Evolutionary conservation across 768 basidiomycete species (phyloP), one percentile per base, ranked within the genome.

Genomic region (Tulasnella sp.): DNA sequence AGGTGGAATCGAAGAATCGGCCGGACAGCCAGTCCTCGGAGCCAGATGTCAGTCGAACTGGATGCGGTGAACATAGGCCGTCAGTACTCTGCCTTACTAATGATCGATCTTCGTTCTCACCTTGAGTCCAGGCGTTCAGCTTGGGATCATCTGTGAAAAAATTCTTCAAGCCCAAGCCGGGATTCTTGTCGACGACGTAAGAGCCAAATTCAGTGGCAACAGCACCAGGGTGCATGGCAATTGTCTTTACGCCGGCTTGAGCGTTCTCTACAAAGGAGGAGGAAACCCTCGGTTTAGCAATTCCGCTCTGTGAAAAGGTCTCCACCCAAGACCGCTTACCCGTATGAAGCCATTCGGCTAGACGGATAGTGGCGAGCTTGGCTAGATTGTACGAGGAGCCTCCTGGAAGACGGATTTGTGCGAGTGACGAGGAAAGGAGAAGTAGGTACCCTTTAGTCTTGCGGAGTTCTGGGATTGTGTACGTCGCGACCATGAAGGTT

Each of bases 1-100:
- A 71, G 5, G 52, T 70, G 29, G 62, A 35, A 65, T 69, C 52
- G 32, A 70, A 39, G 41, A 62, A 74, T 9, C 73, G 73, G 41
- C 73, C 73, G 14, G 69, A 71, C 35, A 74, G 40, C 62, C 69
- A 74, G 52, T 74, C 73, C 3, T 74, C 68, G 16, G 62, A 64
- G 37, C 71, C 71, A 19, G 62, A 72, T 11, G 71, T 72, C 19
- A 72, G 40, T 14, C 71, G 73, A 19, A 70, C 62, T 44, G 26
- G 14, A 35, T 42, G 63, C 3, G 34, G 2, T 26, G 17, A 14
- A 1, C 16, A 32, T 11, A 37, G 22, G 17, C 8, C 9, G 14
- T 47, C n/a, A 22, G 67, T 9, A 16, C 36, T 5, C 14, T 36
- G 34, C 14, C 34, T 37, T 65, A 12, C n/a, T 17, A 8, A 12